Conservation (phyloP, 768 basidiomycete genomes). For the Suillus fuscotomentosus region DNA sequence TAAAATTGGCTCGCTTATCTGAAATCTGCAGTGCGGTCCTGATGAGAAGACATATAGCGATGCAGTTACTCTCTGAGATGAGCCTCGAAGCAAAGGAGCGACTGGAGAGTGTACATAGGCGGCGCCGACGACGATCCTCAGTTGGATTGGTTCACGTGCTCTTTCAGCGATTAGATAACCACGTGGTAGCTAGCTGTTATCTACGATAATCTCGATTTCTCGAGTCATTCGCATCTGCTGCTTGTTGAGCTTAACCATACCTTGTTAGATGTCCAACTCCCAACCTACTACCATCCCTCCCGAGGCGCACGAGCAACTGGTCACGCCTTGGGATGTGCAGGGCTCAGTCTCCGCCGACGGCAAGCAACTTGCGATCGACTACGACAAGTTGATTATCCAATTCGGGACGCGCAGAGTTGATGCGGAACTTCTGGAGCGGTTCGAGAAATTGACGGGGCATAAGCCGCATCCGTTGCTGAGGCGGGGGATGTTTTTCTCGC, state of each 20-base stretch:
- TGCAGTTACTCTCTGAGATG: neutral
- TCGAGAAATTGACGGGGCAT: constrained; percentile 87
- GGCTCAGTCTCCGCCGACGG: constrained; percentile 87
- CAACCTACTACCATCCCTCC: constrained; percentile 18
- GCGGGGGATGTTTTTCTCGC: constrained; percentile 96
- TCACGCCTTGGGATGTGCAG: constrained; percentile 98
- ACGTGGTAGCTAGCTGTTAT: neutral
- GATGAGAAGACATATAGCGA: neutral
- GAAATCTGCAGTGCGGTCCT: neutral
- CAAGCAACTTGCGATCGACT: constrained; percentile 91
- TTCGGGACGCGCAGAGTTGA: constrained; percentile 91
- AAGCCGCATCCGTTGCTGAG: constrained; percentile 86
- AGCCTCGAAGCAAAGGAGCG: too few relatives aligned
- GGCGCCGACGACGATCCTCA: too few relatives aligned
- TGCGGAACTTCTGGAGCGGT: constrained; percentile 73
- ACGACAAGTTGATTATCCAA: constrained; percentile 90
- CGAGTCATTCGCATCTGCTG: neutral
- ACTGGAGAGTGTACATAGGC: too few relatives aligned
- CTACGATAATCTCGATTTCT: neutral
- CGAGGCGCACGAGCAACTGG: constrained; percentile 60
- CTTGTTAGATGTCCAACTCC: constrained; percentile 16
- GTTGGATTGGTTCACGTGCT: neutral
- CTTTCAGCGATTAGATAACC: neutral
- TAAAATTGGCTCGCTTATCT: neutral
- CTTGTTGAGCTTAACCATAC: neutral